Evolutionary conservation across 768 basidiomycete genomes (phyloP), one percentile per base, ranked within the genome.

Genomic region (Megacollybia marginata): DNA sequence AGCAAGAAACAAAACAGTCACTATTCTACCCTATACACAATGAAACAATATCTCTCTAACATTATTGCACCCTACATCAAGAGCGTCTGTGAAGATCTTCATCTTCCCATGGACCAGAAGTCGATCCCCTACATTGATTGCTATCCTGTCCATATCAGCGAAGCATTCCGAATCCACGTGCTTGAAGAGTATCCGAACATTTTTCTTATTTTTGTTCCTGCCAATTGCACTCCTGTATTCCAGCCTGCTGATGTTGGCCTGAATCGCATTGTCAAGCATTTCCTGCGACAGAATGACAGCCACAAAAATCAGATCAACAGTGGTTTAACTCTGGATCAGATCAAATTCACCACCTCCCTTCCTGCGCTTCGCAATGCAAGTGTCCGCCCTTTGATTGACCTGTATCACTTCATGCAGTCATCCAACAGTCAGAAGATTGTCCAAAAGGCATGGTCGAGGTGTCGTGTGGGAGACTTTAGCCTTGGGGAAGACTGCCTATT

Each of bases 11-110:
- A 52, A 4, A 46, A 10, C 32, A 63, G 54, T 38, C 61, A 65
- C 42, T 63, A 58, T 42, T 59, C 58, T 40, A 65, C 59, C 3
- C 42, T 63, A 10, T 61, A 62, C 11, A 63, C 55, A 3, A 65
- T 65, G 62, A 55, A 56, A 42, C 54, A 61, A 50, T 60, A 54
- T 52, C 35, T 59, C 2, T n/a, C 44, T 13, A 9, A 53, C 7
- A 45, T 65, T 23, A 35, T 59, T 10, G 18, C 43, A 2, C 57
- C 56, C 5, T 61, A 55, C 13, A n/a, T 45, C 31, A 3, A 35
- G 7, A 0, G 20, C 6, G 43, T 57, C 10, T 38, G 52, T n/a
- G 28, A 15, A 23, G 50, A 47, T 45, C 45, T 32, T 10, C n/a
- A 48, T 16, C 49, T 56, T 12, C 35, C 11, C 38, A 15, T 2